phyloP scores from a whole-genome alignment of 345 rosid species.

The Syzygium aqueum region DNA sequence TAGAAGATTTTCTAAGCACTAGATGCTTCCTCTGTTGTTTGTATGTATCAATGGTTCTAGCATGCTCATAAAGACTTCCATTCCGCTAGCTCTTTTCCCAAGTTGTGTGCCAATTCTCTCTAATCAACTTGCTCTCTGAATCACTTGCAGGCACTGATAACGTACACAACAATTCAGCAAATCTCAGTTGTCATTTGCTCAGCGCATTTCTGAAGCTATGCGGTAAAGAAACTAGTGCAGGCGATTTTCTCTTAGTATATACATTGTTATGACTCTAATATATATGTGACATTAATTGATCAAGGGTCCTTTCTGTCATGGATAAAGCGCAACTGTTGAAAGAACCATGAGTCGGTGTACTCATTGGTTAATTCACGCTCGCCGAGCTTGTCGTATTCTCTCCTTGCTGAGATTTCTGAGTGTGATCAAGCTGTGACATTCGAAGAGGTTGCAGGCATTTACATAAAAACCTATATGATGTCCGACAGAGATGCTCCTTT shows the following conservation, averaged over 20 bases:
- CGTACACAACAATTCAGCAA: neutral
- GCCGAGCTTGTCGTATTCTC: neutral
- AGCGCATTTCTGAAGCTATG: neutral
- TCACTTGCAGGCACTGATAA: neutral
- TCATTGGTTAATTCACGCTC: neutral
- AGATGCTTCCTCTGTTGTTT: neutral
- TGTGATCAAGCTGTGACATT: neutral
- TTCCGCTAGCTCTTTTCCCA: neutral
- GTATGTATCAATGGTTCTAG: neutral
- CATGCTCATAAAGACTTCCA: neutral
- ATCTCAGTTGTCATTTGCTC: neutral
- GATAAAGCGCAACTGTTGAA: neutral
- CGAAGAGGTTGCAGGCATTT: neutral
- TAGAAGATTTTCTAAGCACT: neutral
- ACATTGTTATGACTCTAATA: neutral
- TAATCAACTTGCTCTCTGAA: neutral
- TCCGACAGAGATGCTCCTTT: neutral
- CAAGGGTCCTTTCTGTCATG: neutral
- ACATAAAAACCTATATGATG: neutral
- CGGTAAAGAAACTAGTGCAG: neutral
- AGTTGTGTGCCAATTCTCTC: neutral
- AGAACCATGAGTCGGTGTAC: neutral
- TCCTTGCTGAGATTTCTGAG: neutral
- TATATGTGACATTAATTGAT: neutral
- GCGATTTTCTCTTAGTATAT: neutral